Conservation (phyloP, 129 eudicot genomes). For the Helichrysum umbraculigerum region DNA sequence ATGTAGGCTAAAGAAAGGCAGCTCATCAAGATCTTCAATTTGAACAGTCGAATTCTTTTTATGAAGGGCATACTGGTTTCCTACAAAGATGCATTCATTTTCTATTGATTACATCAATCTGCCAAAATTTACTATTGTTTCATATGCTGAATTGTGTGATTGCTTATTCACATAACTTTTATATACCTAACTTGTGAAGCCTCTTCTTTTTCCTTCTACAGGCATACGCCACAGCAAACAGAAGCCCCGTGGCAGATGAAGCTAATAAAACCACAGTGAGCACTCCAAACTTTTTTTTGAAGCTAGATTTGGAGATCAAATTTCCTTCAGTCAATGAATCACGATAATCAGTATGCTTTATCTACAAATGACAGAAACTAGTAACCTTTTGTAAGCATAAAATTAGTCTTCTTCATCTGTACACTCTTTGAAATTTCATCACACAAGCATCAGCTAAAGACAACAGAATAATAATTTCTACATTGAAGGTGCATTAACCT, state of each 20-base stretch:
- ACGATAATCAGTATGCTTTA: slow-evolving; percentile 8
- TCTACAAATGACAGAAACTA: not conserved
- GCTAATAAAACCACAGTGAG: not conserved
- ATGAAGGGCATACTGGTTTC: not conserved
- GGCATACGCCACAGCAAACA: slow-evolving; percentile 23
- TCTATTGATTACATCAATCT: not conserved
- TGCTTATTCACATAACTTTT: too few relatives aligned
- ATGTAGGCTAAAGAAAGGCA: too few relatives aligned
- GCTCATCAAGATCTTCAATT: slow-evolving; percentile 9
- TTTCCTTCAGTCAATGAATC: not conserved
- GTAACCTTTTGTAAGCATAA: too few relatives aligned
- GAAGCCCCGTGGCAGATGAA: slow-evolving; percentile 15
- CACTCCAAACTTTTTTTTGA: not conserved
- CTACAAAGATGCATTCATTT: slow-evolving; percentile 13
- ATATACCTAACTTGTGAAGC: not conserved
- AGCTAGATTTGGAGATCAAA: not conserved
- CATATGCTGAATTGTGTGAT: not conserved
- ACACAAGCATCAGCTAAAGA: too few relatives aligned
- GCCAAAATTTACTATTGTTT: not conserved
- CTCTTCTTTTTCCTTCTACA: slow-evolving; percentile 18
- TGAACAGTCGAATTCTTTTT: slow-evolving; percentile 2
- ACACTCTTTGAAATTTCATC: too few relatives aligned
- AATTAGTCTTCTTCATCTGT: too few relatives aligned
- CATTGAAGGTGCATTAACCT: too few relatives aligned
- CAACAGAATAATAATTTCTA: too few relatives aligned